Evolutionary conservation across 345 rosid genomes (phyloP).

Genomic region (Lumnitzera racemosa): DNA sequence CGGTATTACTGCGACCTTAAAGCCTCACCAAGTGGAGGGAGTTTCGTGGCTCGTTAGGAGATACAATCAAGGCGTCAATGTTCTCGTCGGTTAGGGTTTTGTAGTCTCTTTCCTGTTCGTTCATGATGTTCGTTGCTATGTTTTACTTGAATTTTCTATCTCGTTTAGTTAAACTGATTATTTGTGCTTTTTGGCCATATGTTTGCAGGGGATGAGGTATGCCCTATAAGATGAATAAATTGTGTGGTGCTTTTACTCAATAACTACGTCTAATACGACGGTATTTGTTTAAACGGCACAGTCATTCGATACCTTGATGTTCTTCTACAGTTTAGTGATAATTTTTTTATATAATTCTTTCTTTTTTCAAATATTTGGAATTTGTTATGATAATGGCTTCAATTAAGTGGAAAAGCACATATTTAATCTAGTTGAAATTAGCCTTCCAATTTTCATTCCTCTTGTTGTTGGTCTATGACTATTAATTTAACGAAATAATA

Average conservation of each 20-base stretch:
- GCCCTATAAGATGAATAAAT: background rate
- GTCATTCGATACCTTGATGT: too few species aligned
- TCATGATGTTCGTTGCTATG: background rate
- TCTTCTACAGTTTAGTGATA: too few species aligned
- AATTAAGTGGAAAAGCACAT: too few species aligned
- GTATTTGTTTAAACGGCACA: too few species aligned
- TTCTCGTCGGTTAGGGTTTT: conserved; percentile 42
- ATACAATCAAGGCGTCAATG: conserved; percentile 69
- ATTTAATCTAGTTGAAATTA: too few species aligned
- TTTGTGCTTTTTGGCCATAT: conserved; percentile 6
- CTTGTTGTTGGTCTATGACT: too few species aligned
- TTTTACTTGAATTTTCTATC: background rate
- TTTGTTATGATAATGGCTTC: too few species aligned
- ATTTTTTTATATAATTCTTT: too few species aligned
- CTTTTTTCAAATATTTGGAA: too few species aligned
- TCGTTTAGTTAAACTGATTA: background rate
- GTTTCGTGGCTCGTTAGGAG: conserved; percentile 68
- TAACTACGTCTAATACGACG: too few species aligned
- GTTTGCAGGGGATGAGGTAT: conserved; percentile 82
- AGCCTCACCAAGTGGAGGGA: conserved; percentile 80
- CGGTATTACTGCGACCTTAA: conserved; percentile 53
- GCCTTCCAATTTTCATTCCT: too few species aligned
- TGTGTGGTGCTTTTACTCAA: background rate
- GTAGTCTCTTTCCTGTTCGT: background rate
- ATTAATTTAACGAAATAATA: too few species aligned